Evolutionary conservation across 169 alveolate genomes (phyloP).

Genomic region (Plasmodium falciparum): DNA sequence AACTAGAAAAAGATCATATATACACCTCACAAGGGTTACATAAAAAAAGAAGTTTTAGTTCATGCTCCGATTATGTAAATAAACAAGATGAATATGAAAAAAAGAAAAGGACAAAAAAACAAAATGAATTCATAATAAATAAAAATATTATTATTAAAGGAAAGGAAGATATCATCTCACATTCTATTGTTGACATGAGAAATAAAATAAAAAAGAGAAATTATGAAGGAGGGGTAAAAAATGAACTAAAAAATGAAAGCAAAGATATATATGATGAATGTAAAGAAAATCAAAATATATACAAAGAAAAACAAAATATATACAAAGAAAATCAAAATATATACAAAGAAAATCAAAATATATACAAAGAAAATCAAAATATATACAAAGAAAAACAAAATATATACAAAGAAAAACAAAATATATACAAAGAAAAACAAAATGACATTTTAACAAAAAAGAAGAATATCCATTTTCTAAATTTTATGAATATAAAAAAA

Average conservation of each 20-base stretch:
- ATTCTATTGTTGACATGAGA: too few species aligned
- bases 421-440: background rate
- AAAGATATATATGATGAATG: background rate
- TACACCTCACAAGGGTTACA: background rate
- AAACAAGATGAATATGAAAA: too few species aligned
- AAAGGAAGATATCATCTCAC: too few species aligned
- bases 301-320: slow-evolving; percentile 3
- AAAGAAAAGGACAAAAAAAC: too few species aligned
- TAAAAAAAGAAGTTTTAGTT: slow-evolving; percentile 37
- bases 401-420: background rate
- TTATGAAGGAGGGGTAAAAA: too few species aligned
- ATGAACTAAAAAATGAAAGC: too few species aligned
- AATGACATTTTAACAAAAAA: background rate
- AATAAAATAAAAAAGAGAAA: too few species aligned
- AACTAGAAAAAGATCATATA: background rate
- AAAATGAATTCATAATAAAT: too few species aligned
- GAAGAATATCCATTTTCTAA: background rate
- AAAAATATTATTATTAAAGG: too few species aligned
- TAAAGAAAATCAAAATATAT: background rate
- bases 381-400: too few species aligned
- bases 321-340: background rate
- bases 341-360: background rate
- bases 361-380: background rate
- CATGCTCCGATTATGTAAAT: slow-evolving; percentile 1
- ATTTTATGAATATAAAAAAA: slow-evolving; percentile 12